Evolutionary conservation across 352 stramenopile species (phyloP), one percentile per base, ranked within the genome.

Genomic region (Poterioochromonas sp.): DNA sequence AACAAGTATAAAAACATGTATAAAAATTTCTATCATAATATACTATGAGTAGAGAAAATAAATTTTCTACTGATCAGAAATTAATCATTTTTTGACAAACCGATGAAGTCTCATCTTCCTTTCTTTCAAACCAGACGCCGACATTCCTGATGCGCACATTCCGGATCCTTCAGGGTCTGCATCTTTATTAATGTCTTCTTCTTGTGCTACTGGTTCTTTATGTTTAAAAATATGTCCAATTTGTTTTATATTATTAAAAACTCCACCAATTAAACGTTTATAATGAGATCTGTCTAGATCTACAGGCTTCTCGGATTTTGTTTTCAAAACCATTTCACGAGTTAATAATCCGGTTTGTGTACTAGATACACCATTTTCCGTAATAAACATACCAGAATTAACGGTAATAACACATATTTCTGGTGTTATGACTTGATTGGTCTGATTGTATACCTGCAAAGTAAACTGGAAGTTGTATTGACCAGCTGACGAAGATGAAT

Each of bases 391-490:
- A 29, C 54, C 54, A 65, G 26, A 39, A 65, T 65, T 65, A 15
- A 65, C 54, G 34, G 8, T 35, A 29, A 65, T 39, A 5, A 65
- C 5, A 65, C 54, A 65, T 65, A 65, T 65, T 65, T 65, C 54
- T 29, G 54, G 8, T 32, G 34, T 5, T 58, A 26, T 58, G n/a
- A 65, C 54, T 65, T 39, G 34, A 15, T 39, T 39, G 12, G 26
- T 39, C 26, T 65, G 54, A 65, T 65, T 65, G 5, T 11, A 35
- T 39, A 65, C n/a, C 5, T 39, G 3, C 26, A 65, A 39, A 39
- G 5, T 11, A 39, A 65, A 65, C 11, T 65, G 34, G 3, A 65
- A 39, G 26, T 65, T 65, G 26, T 65, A 65, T 65, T 65, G 54
- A 15, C 54, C 54, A 32, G 5, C 26, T 15, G 54, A 65, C 11